Conservation (phyloP, 345 rosid species). For the Litchi chinensis region DNA sequence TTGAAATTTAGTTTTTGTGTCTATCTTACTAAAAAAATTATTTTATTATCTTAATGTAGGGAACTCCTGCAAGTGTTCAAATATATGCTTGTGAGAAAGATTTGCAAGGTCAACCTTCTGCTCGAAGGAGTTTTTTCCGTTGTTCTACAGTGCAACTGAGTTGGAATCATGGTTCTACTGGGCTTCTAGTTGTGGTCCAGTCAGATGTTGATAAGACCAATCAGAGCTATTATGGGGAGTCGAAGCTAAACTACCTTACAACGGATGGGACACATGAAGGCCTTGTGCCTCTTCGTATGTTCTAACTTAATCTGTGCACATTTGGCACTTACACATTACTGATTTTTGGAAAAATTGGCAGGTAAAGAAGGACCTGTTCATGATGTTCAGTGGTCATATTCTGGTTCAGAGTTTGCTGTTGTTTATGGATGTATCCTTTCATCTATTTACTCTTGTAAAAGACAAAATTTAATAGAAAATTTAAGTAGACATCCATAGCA, state of each 20-base stretch:
- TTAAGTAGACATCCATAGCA: background rate
- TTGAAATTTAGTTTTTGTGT: background rate
- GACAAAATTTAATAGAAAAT: background rate
- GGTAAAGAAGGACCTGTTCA: conserved; percentile 99
- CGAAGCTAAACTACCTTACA: conserved; percentile 89
- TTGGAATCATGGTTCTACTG: conserved; percentile 89
- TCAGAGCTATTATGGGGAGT: conserved; percentile 93
- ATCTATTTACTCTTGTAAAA: background rate
- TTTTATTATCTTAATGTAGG: conserved; percentile 38
- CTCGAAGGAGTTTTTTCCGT: conserved; percentile 82
- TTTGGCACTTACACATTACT: conserved; percentile 26
- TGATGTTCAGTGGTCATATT: conserved; percentile 94
- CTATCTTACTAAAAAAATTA: background rate
- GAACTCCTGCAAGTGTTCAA: conserved; percentile 92
- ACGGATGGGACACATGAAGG: conserved; percentile 86
- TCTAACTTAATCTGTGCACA: conserved; percentile 17
- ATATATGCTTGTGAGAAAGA: conserved; percentile 72
- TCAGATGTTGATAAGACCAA: conserved; percentile 97
- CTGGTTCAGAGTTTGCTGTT: conserved; percentile 93
- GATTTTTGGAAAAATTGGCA: conserved; percentile 40
- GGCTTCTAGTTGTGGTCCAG: conserved; percentile 80
- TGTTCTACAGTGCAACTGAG: conserved; percentile 83
- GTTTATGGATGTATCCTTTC: conserved; percentile 98
- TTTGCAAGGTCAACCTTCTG: conserved; percentile 69
- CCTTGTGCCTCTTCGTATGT: conserved; percentile 87